phyloP scores from a whole-genome alignment of 176 grass and related monocot species.

The Sorghum bicolor region Sorghum_bicolor_NCBIv3 NC_012870.2:10427001-10427500 shows the following conservation, averaged over 20 bases:
- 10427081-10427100: neutral
- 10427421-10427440: constrained; percentile 96
- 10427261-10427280: constrained; percentile 83
- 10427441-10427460: constrained; percentile 96
- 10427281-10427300: constrained; percentile 61
- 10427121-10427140: neutral
- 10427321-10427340: constrained; percentile 56
- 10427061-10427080: neutral
- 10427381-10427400: constrained; percentile 92
- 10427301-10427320: constrained; percentile 85
- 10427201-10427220: neutral
- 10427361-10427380: constrained; percentile 94
- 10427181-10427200: constrained; percentile 29
- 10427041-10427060: neutral
- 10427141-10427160: constrained; percentile 37
- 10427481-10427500: constrained; percentile 60
- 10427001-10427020: neutral
- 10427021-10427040: neutral
- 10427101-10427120: neutral
- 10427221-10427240: constrained; percentile 30
- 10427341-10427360: constrained; percentile 93
- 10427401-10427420: constrained; percentile 70
- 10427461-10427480: constrained; percentile 61
- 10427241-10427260: constrained; percentile 46
- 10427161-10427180: neutral